Evolutionary conservation across 345 rosid genomes (phyloP).

Genomic region (Ceriops decandra): DNA sequence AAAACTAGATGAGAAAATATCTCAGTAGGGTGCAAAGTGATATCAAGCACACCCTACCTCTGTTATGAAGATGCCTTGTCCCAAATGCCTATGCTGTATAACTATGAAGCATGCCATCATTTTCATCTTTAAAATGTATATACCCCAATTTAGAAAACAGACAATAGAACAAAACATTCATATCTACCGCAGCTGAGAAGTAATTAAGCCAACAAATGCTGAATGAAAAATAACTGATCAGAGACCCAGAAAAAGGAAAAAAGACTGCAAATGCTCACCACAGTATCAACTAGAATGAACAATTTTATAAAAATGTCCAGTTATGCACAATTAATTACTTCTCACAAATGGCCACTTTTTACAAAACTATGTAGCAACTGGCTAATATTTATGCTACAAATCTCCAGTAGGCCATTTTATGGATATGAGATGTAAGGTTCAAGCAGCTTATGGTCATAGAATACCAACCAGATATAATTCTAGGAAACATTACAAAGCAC

Average conservation of each 20-base stretch:
- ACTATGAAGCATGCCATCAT: too few relatives aligned
- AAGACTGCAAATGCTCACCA: neutral
- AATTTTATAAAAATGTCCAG: too few relatives aligned
- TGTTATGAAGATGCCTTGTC: too few relatives aligned
- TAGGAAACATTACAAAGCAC: neutral
- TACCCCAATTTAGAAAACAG: neutral
- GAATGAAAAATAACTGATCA: neutral
- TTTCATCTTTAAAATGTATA: too few relatives aligned
- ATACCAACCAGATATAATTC: neutral
- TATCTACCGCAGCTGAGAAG: neutral
- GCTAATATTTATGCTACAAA: too few relatives aligned
- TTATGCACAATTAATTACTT: neutral
- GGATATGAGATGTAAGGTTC: neutral
- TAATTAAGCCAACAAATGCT: neutral
- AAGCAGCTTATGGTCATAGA: neutral
- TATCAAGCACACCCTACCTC: too few relatives aligned
- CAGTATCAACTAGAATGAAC: neutral
- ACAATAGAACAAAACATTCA: neutral
- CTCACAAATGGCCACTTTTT: neutral
- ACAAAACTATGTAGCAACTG: too few relatives aligned
- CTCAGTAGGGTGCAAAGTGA: too few relatives aligned
- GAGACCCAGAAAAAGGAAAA: neutral
- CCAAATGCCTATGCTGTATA: too few relatives aligned
- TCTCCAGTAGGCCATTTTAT: too few relatives aligned
- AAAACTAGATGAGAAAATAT: too few relatives aligned